phyloP scores from a whole-genome alignment of 2,329 filamentous ascomycete genomes.

The Trichoderma polysporum region DNA sequence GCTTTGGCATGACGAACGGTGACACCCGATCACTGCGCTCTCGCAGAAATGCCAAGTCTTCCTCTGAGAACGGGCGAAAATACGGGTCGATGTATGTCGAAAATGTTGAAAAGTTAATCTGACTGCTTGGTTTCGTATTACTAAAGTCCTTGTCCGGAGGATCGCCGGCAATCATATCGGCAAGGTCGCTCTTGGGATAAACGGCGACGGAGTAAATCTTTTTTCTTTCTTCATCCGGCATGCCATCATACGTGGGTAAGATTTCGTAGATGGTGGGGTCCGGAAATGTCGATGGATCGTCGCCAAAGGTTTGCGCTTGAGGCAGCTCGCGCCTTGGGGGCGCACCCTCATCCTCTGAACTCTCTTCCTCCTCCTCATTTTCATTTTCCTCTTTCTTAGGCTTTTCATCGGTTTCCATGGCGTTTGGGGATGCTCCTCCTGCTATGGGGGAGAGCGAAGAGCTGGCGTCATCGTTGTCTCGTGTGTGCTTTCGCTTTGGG shows the following conservation, averaged over 20 bases:
- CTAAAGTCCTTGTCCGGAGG: slow-evolving; percentile 95
- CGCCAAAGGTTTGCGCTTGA: slow-evolving; percentile 84
- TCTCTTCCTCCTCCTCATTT: slow-evolving; percentile 52
- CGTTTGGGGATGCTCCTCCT: slow-evolving; percentile 44
- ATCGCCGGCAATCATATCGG: slow-evolving; percentile 81
- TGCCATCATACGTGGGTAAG: slow-evolving; percentile 67
- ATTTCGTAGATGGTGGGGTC: slow-evolving; percentile 97
- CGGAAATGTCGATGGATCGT: slow-evolving; percentile 85
- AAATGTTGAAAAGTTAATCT: slow-evolving; percentile 92
- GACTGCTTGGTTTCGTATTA: slow-evolving; percentile 86
- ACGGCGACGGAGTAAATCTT: slow-evolving; percentile 83
- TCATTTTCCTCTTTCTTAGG: slow-evolving; percentile 38
- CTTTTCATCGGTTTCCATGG: slow-evolving; percentile 61
- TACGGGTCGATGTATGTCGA: slow-evolving; percentile 90
- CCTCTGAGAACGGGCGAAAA: slow-evolving; percentile 84
- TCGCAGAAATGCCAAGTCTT: slow-evolving; percentile 88
- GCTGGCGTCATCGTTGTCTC: slow-evolving; percentile 55
- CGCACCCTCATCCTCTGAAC: slow-evolving; percentile 59
- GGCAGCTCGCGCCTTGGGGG: slow-evolving; percentile 64
- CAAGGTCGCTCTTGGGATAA: slow-evolving; percentile 78
- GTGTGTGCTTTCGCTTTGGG: slow-evolving; percentile 52
- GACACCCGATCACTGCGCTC: slow-evolving; percentile 82
- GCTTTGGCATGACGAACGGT: slow-evolving; percentile 82
- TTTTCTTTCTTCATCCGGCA: slow-evolving; percentile 82
- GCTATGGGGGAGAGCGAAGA: slow-evolving; percentile 60